Base-by-base conservation (phyloP, 2,329 filamentous ascomycete species). In the Aureobasidium pullulans region DNA sequence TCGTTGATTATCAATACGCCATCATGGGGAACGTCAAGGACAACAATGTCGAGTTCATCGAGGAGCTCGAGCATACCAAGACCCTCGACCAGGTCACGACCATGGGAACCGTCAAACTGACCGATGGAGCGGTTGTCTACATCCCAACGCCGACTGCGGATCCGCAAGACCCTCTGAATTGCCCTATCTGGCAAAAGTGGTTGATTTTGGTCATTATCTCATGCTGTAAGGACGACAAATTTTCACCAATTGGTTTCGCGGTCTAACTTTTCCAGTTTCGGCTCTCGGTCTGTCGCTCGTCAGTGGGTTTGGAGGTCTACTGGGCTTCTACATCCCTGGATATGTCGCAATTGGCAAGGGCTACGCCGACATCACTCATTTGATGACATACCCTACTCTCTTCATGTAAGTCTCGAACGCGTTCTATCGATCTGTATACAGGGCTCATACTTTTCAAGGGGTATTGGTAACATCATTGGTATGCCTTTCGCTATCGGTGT, bases 231-330 rank as follows among this genome's bases (percentile, higher is more conserved):
- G 8, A 10, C 29, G 36, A 16, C 1, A 10, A 6, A 4, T 36
- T 2, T 8, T 9, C 13, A 19, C 9, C 13, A 6, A 13, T 15
- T 15, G 8, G 11, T 11, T 4, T 10, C 15, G 23, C 7, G 29
- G 7, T 3, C 47, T 52, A 10, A 52, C 36, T 10, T 10, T 6
- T 2, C 43, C 54, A 76, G 74, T 77, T 62, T 75, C 75, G 4
- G 70, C 68, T 13, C 58, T 76, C 3, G 72, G 73, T 10, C 64
- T 77, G 11, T 66, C 70, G 1, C 65, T 76, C 8, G 72, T 76
- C 0, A 73, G 72, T 11, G 75, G 74, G 0, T 75, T 77, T 36
- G 74, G 75, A 15, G 75, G 73, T 2, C 67, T 77, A 1, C 64
- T 77, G 13, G 67, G 65, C 6, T 76, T 75, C 57, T 76, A 76